These are phyloP conservation scores for Tillandsia fasciculata DNA, from an alignment of 176 grass and related monocot genomes.

Conservation along the genomic window DNA sequence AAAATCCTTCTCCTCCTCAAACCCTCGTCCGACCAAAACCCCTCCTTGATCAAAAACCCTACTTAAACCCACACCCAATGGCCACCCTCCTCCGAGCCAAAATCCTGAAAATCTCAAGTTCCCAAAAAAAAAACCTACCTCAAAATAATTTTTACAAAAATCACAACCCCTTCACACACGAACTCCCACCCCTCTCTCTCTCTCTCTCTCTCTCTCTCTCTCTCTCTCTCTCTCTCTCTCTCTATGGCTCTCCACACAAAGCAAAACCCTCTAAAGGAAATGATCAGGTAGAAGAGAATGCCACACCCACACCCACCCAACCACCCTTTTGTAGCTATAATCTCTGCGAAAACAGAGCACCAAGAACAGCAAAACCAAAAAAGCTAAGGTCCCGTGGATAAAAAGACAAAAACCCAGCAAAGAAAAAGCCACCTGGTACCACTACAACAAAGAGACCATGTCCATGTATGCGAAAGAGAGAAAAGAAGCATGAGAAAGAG, in stretches of 20 bases:
- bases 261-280: neutral
- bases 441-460: neutral
- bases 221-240: neutral
- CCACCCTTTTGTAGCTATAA: conserved; percentile 7
- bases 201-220: neutral
- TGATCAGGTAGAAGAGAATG: neutral
- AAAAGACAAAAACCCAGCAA: conserved; percentile 11
- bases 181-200: neutral
- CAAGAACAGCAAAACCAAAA: conserved; percentile 11
- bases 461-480: neutral
- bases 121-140: neutral
- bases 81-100: conserved; percentile 9
- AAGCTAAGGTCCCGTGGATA: neutral
- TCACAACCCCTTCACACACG: neutral
- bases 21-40: neutral
- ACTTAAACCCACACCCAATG: neutral
- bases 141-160: neutral
- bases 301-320: conserved; percentile 8
- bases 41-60: neutral
- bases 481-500: conserved; percentile 1
- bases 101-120: conserved; percentile 10
- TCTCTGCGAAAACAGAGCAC: conserved; percentile 5
- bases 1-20: neutral
- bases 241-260: neutral
- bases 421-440: conserved; percentile 4